Conservation (phyloP, 371 early-diverging fungal species). For the Chytridium lagenaria region DNA sequence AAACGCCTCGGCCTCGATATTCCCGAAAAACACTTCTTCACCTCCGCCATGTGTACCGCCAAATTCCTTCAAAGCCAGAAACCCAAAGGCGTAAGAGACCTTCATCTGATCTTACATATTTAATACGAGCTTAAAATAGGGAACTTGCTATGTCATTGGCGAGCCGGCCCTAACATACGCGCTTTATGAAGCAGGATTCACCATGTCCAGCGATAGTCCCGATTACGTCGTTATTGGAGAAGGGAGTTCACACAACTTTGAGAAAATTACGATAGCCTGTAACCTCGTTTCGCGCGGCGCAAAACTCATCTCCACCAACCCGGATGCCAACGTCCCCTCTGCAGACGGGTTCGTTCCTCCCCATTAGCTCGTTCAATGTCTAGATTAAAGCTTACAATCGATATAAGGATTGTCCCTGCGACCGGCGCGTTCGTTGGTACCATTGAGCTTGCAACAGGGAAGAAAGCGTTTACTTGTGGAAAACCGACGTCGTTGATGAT, state of each 20-base stretch:
- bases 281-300: conserved; percentile 60
- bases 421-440: conserved; percentile 68
- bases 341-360: conserved; percentile 44
- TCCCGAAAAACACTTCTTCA: conserved; percentile 67
- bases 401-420: conserved; percentile 57
- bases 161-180: conserved; percentile 72
- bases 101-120: background rate
- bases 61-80: conserved; percentile 66
- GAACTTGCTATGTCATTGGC: conserved; percentile 68
- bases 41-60: conserved; percentile 70
- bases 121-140: conserved; percentile 43
- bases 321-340: conserved; percentile 67
- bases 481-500: conserved; percentile 73
- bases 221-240: conserved; percentile 73
- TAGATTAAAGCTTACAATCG: background rate
- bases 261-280: conserved; percentile 66
- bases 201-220: conserved; percentile 67
- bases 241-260: conserved; percentile 66
- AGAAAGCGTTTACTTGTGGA: conserved; percentile 72
- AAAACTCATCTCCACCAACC: conserved; percentile 70
- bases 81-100: conserved; percentile 48
- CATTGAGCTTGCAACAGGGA: conserved; percentile 67
- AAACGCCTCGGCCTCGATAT: conserved; percentile 67
- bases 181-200: conserved; percentile 70
- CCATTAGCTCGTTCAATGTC: too few relatives aligned